phyloP scores from a whole-genome alignment of 2,329 filamentous ascomycete genomes.

The Botrytis paeoniae region DNA sequence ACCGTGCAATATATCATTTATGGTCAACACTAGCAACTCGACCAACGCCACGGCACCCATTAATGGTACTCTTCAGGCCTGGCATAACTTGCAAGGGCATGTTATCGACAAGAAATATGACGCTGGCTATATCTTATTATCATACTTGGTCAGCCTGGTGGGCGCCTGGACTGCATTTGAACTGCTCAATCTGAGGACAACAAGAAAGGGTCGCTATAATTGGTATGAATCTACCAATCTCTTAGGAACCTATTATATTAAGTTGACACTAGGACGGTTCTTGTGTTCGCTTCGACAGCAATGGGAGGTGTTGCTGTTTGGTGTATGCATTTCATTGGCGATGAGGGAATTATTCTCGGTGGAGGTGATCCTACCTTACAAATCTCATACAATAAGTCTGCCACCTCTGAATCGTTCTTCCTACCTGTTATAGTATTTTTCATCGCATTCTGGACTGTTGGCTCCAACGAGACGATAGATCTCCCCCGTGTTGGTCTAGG shows the following conservation, averaged over 20 bases:
- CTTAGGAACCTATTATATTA: background rate
- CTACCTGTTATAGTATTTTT: conserved; percentile 74
- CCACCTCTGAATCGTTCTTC: conserved; percentile 75
- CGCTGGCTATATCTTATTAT: conserved; percentile 64
- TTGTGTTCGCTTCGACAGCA: conserved; percentile 61
- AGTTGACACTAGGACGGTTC: conserved; percentile 50
- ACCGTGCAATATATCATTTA: conserved; percentile 6
- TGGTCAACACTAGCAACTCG: conserved; percentile 12
- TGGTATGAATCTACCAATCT: conserved; percentile 49
- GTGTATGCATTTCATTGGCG: conserved; percentile 82
- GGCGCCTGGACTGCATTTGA: conserved; percentile 79
- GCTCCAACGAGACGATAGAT: conserved; percentile 54
- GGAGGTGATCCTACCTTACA: conserved; percentile 61
- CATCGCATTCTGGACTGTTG: conserved; percentile 68
- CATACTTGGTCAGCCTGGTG: conserved; percentile 67
- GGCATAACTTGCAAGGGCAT: conserved; percentile 23
- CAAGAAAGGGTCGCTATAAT: conserved; percentile 64
- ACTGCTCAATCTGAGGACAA: conserved; percentile 72
- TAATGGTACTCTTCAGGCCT: conserved; percentile 9
- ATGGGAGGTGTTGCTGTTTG: conserved; percentile 75
- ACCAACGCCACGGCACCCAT: conserved; percentile 13
- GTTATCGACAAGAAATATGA: conserved; percentile 34
- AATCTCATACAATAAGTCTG: conserved; percentile 68
- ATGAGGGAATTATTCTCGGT: conserved; percentile 71
- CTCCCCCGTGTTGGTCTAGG: conserved; percentile 59